phyloP scores from a whole-genome alignment of 169 alveolate genomes.

The Besnoitia besnoiti region DNA sequence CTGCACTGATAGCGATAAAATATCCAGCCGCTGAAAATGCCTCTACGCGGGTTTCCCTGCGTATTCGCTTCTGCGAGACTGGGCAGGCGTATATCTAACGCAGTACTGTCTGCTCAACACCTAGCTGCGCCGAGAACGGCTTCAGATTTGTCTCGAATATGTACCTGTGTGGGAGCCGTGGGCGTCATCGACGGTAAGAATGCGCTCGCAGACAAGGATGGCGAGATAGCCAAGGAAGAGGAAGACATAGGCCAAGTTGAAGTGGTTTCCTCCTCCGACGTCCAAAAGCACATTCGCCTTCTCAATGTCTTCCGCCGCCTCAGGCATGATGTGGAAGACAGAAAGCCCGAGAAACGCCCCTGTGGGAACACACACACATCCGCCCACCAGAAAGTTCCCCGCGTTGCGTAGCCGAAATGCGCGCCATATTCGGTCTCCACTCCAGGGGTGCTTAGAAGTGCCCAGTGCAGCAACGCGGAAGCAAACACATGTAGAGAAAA shows the following conservation, averaged over 20 bases:
- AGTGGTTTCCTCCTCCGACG: not conserved
- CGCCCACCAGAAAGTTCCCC: no score
- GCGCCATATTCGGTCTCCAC: no score
- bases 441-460: no score
- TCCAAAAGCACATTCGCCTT: constrained; percentile 22
- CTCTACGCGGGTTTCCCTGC: not conserved
- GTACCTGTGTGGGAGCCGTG: not conserved
- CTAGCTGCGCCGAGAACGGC: no score
- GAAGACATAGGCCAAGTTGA: constrained; percentile 26
- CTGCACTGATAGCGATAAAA: no score
- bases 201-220: constrained; percentile 45
- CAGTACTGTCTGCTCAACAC: no score
- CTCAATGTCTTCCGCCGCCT: constrained; percentile 43
- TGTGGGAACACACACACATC: not conserved
- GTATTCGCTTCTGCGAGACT: not conserved
- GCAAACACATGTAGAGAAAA: no score
- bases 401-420: no score
- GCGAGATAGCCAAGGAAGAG: constrained; percentile 41
- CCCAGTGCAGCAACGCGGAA: no score
- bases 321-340: constrained; percentile 56
- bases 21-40: not conserved
- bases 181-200: constrained; percentile 39
- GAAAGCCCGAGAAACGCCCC: constrained; percentile 51
- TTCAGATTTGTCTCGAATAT: no score
- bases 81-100: not conserved